Evolutionary conservation across 495 filamentous ascomycete species (phyloP), one percentile per base, ranked within the genome.

Genomic region (Bathelium albidoporum): DNA sequence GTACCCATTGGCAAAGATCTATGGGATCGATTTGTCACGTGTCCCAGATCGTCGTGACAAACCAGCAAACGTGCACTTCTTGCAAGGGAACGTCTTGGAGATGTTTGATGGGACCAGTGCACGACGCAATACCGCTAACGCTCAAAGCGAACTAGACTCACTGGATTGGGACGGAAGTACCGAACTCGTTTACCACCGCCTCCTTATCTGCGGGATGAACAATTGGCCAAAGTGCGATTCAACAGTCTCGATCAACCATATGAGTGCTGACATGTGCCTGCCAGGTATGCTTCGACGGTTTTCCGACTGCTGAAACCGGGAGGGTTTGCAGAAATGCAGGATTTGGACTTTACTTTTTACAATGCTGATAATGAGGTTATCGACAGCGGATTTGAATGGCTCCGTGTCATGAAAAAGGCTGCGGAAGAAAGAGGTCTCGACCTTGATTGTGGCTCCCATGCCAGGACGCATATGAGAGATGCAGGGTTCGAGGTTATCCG

Each of bases 1-100:
- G 18, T 67, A 60, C 43, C 61, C 65, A 16, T 16, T 20, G 9
- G 61, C 61, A 3, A 20, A 34, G 41, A 62, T 64, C n/a, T 39
- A 63, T 16, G 65, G 65, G 1, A 26, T 61, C 29, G 65, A 67
- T 52, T 55, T 62, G 22, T 45, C n/a, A 14, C 34, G 39, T 14
- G 62, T 67, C 4, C 65, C 60, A n/a, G 11, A 61, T 28, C 22
- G 31, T 26, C 34, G 2, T n/a, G 58, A 53, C 34, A 29, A 31
- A 2, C 58, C 63, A 11, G 20, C 63, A 12, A 65, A 65, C 32
- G 58, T 65, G 2, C 63, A 39, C 14, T 65, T 65, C 59, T n/a
- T 65, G 58, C 63, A 53, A 32, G 63, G 63, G 4, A 61, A 65
- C 24, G 34, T 65, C 41, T n/a, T n/a, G n/a, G n/a, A n/a, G n/a